Evolutionary conservation across 176 grass and related monocot species (phyloP).

Genomic region (Areca catechu): DNA sequence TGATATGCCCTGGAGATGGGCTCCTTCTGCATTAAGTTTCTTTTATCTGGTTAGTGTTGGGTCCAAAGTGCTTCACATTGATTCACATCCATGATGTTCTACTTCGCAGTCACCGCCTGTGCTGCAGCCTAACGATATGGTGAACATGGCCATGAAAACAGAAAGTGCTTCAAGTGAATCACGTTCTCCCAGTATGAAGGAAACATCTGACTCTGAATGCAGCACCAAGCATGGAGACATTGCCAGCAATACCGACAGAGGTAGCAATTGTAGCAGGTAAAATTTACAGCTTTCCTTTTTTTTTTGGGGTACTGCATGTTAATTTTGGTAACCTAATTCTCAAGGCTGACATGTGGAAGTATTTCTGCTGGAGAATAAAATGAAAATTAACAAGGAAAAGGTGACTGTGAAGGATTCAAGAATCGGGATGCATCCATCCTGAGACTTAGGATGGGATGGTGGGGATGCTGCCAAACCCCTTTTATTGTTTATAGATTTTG

Average conservation of each 20-base stretch:
- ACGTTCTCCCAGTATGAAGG: conserved; percentile 9
- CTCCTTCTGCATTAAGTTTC: too few species aligned
- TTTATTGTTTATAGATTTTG: too few species aligned
- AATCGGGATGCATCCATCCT: too few species aligned
- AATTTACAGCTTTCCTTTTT: conserved; percentile 38
- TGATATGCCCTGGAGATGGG: too few species aligned
- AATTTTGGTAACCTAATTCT: conserved; percentile 42
- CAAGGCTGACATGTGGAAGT: neutral
- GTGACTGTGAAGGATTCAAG: too few species aligned
- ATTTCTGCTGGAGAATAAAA: too few species aligned
- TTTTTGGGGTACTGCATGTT: conserved; percentile 36
- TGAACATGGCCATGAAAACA: conserved; percentile 5
- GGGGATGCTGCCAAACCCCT: too few species aligned
- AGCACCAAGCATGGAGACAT: conserved; percentile 14
- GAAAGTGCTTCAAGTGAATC: conserved; percentile 20
- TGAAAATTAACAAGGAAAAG: too few species aligned
- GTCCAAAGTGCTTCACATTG: too few species aligned
- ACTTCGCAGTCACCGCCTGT: conserved; percentile 14
- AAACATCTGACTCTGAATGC: conserved; percentile 6
- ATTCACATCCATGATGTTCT: too few species aligned
- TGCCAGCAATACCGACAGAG: neutral
- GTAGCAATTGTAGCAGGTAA: conserved; percentile 33
- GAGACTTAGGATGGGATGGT: too few species aligned
- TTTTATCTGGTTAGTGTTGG: too few species aligned
- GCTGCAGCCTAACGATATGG: conserved; percentile 9